Base-by-base conservation (phyloP, 306 rosid species). In the Citrullus colocynthis region DNA sequence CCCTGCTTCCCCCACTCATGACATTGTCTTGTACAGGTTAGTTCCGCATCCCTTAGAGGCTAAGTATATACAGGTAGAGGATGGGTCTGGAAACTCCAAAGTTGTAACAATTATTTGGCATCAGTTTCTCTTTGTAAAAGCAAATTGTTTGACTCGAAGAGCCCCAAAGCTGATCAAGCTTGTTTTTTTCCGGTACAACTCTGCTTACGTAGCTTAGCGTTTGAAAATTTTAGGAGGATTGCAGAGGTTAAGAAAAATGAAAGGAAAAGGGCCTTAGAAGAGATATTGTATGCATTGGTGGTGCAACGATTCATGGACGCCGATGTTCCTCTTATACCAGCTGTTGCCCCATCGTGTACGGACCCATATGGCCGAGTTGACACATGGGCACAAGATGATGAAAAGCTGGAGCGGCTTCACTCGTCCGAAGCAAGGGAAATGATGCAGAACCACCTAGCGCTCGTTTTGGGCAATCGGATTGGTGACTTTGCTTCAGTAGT, bases 221-320 rank as follows among this genome's bases (percentile, higher is more conserved):
- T 41, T 78, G 71, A 78, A 58, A 79, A 84, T 36, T 55, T 61
- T 85, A 93, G 98, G 89, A 89, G 98, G 83, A 93, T 93, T n/a
- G 98, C 98, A 1, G 94, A 93, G 93, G 88, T 93, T 62, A 91
- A 91, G 85, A 88, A 86, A 39, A 88, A 81, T 74, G 98, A 93
- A 83, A 87, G 98, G 88, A 87, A 76, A 62, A 87, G 82, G 60
- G 89, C 91, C 57, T 77, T 93, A 72, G 96, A 91, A 83, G 98
- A 91, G 82, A 93, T 93, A 66, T 79, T 93, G 77, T 93, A 91
- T 69, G 85, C 97, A 9, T 41, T 93, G 85, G 94, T 93, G 70
- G 95, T 93, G 80, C 93, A 91, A 82, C 91, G 87, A 74, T 93
- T 93, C 81, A 85, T 93, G 93, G 98, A 93, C 74, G 97, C 95